Evolutionary conservation across 2,329 filamentous ascomycete species (phyloP).

Genomic region (Diaporthe batatas): DNA sequence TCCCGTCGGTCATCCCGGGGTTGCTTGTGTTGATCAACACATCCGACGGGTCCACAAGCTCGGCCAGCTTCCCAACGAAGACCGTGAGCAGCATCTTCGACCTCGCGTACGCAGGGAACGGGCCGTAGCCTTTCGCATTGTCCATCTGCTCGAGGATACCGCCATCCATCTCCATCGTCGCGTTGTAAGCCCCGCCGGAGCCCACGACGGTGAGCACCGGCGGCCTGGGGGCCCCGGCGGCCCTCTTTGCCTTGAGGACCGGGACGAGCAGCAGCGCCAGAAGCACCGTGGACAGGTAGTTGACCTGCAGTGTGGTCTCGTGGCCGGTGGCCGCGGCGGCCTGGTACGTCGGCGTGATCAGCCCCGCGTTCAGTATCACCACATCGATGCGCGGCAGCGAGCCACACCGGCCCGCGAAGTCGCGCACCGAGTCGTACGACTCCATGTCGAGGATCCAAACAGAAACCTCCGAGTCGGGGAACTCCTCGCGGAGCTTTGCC

Average conservation of each 20-base stretch:
- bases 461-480: neutral
- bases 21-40: conserved; percentile 62
- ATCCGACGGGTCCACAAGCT: conserved; percentile 55
- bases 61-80: conserved; percentile 53
- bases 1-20: conserved; percentile 60
- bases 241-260: conserved; percentile 41
- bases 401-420: conserved; percentile 44
- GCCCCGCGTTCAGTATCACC: conserved; percentile 54
- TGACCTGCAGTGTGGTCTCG: conserved; percentile 44
- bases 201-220: neutral
- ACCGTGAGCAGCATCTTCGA: conserved; percentile 53
- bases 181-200: neutral
- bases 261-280: conserved; percentile 43
- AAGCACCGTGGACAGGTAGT: conserved; percentile 45
- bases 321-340: conserved; percentile 36
- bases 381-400: conserved; percentile 55
- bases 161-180: neutral
- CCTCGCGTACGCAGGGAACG: neutral
- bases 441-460: conserved; percentile 39
- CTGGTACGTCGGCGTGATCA: conserved; percentile 9
- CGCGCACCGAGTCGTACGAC: conserved; percentile 29
- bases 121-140: neutral
- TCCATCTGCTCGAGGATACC: neutral
- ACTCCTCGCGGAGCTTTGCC: conserved; percentile 2
- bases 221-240: neutral